A percentile compares a stretch with the other conserved stretches of the same genome.
phyloP scores from a whole-genome alignment of 139 green algal genomes.

The Bryopsis sp. region DNA sequence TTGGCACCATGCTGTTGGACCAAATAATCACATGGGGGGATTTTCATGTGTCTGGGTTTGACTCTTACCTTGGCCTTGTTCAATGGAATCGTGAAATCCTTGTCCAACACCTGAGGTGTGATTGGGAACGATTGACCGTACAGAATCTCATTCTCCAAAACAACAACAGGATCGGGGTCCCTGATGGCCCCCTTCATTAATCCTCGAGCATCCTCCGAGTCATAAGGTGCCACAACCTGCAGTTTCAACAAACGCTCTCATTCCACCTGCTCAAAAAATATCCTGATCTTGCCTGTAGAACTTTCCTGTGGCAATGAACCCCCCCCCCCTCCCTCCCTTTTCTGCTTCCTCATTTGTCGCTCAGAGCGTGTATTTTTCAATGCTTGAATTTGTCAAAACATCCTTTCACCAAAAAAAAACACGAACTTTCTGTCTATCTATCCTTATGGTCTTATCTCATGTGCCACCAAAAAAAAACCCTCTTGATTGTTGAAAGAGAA shows the following conservation, averaged over 20 bases:
- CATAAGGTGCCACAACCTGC: slow-evolving; percentile 90
- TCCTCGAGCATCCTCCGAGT: slow-evolving; percentile 84
- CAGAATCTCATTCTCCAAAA: slow-evolving; percentile 97
- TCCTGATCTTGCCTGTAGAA: too few relatives aligned
- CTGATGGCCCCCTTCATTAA: slow-evolving; percentile 94
- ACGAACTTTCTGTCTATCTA: neutral
- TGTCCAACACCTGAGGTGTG: slow-evolving; percentile 57
- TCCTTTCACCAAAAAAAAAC: too few relatives aligned
- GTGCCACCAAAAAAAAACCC: neutral
- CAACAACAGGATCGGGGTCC: slow-evolving; percentile 92
- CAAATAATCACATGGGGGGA: neutral
- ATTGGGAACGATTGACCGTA: slow-evolving; percentile 89
- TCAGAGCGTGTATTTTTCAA: too few relatives aligned
- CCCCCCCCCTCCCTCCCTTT: too few relatives aligned
- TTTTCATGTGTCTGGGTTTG: neutral
- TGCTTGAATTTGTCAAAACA: too few relatives aligned
- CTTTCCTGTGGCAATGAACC: too few relatives aligned
- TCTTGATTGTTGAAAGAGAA: too few relatives aligned
- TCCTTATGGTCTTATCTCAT: neutral
- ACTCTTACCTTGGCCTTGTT: slow-evolving; percentile 87
- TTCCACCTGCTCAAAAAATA: too few relatives aligned
- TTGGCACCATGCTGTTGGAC: too few relatives aligned
- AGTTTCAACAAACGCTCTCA: neutral
- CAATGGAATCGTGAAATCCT: slow-evolving; percentile 93
- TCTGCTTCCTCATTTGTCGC: too few relatives aligned